Conservation (phyloP, 2,329 filamentous ascomycete species). For the Amesomyces nigricolor region DNA sequence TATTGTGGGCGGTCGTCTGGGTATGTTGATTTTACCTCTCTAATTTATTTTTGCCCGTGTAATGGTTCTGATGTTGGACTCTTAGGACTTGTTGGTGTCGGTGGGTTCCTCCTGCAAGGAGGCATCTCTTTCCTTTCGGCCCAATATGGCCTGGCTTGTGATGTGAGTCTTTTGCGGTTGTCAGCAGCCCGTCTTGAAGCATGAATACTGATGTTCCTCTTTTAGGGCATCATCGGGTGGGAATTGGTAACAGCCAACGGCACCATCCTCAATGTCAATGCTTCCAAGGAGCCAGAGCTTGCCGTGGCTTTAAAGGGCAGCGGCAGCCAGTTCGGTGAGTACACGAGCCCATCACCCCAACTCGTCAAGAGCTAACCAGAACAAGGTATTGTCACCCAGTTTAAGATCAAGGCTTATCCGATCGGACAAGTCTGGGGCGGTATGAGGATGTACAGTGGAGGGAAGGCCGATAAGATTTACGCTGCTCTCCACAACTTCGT, state of each 20-base stretch:
- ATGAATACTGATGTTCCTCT: background rate
- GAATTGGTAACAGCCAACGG: background rate
- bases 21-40: background rate
- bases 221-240: background rate
- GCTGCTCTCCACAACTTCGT: background rate
- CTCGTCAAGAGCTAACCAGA: background rate
- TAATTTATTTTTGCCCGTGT: background rate
- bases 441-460: background rate
- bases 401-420: background rate
- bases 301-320: background rate
- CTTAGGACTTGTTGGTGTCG: background rate
- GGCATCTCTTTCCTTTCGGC: background rate
- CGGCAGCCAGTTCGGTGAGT: background rate
- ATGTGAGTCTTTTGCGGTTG: background rate
- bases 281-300: background rate
- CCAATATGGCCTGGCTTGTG: background rate
- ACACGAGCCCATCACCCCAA: background rate
- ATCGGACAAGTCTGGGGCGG: background rate
- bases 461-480: background rate
- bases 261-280: background rate
- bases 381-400: background rate
- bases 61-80: background rate
- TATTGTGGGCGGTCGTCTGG: background rate
- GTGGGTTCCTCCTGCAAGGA: background rate
- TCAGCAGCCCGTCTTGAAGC: background rate